Evolutionary conservation across 208 protist species (phyloP), one percentile per base, ranked within the genome.

Genomic region (Wallacemonas sp.): DNA sequence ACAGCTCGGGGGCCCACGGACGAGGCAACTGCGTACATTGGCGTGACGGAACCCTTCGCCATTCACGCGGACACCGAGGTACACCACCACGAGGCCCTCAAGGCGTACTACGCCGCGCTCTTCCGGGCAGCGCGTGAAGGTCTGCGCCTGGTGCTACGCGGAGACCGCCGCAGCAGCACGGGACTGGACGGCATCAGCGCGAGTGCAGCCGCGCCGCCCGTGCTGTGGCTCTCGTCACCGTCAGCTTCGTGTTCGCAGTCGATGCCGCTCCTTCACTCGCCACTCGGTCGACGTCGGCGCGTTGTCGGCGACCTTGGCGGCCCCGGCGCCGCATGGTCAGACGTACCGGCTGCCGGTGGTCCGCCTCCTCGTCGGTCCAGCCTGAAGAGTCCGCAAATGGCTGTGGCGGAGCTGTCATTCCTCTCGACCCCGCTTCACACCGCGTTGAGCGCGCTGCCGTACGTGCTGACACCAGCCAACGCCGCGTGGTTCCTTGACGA

Each of bases 371-470:
- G 54, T 55, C 48, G 38, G 19, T 1, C 29, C 26, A 36, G 45
- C 30, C 21, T 38, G 6, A 19, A 10, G 21, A 34, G 26, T 46
- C 37, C 58, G 54, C 53, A 38, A 24, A n/a, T 32, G 33, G 42
- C 37, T 48, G 13, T 53, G 62, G 34, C n/a, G 64, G 41, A 33
- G 52, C 39, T 38, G 65, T 60, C 81, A 6, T 91, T 93, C 57
- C 37, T 89, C 15, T 70, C 71, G 6, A 63, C 54, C 10, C 79
- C 82, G 27, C 68, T 94, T 30, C 79, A 92, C 68, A 79, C 78
- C 3, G 89, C 89, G 27, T 36, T 94, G 34, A 85, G 68, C 17
- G 83, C 89, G 32, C 78, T 94, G 22, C 89, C 85, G 33, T 69
- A 92, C 12, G 73, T 90, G 19, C 63, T 83, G 27, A 68, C 77